Evolutionary conservation across 202 grass and related monocot genomes (phyloP).

Genomic region (Schoenoplectus tabernaemontani): DNA sequence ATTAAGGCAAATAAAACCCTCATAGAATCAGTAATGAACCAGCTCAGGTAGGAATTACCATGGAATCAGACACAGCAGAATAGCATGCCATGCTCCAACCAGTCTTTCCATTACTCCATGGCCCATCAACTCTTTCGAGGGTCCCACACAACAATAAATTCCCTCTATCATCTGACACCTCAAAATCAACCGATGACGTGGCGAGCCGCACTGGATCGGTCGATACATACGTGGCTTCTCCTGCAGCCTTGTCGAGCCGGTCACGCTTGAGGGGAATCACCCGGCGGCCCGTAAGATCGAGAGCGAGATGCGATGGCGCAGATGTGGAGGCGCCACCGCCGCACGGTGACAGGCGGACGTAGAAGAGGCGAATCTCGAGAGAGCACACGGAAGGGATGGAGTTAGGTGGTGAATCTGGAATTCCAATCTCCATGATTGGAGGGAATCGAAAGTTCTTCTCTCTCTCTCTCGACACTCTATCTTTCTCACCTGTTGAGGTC

Average conservation of each 20-base stretch:
- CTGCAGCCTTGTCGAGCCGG: conserved; percentile 22
- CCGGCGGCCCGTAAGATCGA: conserved; percentile 35
- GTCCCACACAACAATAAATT: conserved; percentile 36
- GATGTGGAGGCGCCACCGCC: not conserved
- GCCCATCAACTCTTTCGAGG: conserved; percentile 31
- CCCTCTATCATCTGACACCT: conserved; percentile 39
- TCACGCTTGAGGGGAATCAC: conserved; percentile 29
- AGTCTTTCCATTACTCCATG: conserved; percentile 36
- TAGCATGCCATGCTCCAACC: conserved; percentile 46
- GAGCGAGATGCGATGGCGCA: conserved; percentile 24
- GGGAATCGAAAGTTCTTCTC: not conserved
- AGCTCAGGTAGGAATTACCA: conserved; percentile 8
- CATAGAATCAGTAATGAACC: not conserved
- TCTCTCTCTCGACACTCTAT: not conserved
- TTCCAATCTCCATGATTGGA: conserved; percentile 8
- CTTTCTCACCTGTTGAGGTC: not conserved
- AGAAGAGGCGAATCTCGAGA: conserved; percentile 41
- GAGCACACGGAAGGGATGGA: not conserved
- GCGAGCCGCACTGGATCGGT: conserved; percentile 31
- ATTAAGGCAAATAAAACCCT: not conserved
- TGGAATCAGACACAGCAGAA: conserved; percentile 18
- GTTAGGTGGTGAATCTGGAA: conserved; percentile 9
- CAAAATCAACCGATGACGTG: conserved; percentile 32
- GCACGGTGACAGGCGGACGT: conserved; percentile 27
- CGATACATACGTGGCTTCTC: conserved; percentile 34